phyloP scores from a whole-genome alignment of 2,329 filamentous ascomycete genomes.

The Trichoderma sp. region DNA sequence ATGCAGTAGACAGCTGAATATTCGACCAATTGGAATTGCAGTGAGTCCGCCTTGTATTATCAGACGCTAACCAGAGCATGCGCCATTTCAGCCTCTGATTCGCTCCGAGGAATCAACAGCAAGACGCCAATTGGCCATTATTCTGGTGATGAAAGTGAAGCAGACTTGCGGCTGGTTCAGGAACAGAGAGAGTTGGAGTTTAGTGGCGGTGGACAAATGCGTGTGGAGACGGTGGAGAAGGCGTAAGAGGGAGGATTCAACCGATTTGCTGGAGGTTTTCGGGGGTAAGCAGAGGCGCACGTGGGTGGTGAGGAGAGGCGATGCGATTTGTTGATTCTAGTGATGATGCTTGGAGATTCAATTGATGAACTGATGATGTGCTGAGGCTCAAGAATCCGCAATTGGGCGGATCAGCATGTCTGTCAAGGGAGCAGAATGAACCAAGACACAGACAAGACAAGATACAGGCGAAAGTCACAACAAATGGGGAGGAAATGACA shows the following conservation, averaged over 20 bases:
- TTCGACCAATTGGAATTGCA: neutral
- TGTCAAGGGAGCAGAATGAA: neutral
- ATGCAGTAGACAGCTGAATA: neutral
- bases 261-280: neutral
- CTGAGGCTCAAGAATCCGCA: neutral
- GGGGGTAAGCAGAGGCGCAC: constrained; percentile 2
- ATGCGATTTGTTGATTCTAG: neutral
- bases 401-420: neutral
- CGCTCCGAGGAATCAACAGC: no score
- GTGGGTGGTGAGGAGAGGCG: neutral
- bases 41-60: neutral
- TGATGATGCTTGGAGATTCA: neutral
- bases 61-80: neutral
- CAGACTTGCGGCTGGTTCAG: neutral
- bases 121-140: neutral
- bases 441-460: neutral
- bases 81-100: neutral
- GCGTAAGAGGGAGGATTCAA: neutral
- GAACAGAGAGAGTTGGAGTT: neutral
- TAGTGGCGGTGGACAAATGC: constrained; percentile 13
- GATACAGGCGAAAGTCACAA: neutral
- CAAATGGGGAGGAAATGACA: neutral
- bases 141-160: neutral
- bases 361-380: neutral
- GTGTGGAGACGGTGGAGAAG: constrained; percentile 13